A percentile compares a stretch with the other conserved stretches of the same genome.
These are phyloP conservation scores for Cruciata laevipes DNA, from an alignment of 257 asterid genomes.

Conservation along the genomic window DNA sequence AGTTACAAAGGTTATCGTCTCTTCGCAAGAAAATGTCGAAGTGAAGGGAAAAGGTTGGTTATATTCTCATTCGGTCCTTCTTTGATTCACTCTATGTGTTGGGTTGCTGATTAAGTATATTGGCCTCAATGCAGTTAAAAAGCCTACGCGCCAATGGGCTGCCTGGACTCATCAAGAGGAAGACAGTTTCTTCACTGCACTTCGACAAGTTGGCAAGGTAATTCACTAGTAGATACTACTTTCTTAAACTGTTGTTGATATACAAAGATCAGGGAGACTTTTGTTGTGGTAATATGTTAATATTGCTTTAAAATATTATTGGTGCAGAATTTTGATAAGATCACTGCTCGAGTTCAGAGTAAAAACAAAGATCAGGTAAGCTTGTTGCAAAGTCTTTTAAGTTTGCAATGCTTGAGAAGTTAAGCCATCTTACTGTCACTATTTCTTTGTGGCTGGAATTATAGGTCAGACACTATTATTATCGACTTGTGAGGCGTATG, in stretches of 20 bases:
- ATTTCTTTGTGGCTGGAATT: conserved; percentile 15
- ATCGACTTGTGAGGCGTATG: conserved; percentile 97
- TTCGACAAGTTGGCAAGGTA: conserved; percentile 99
- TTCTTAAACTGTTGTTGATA: conserved; percentile 14
- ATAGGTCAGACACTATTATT: conserved; percentile 93
- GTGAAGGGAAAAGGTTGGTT: conserved; percentile 48
- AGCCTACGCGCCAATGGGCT: conserved; percentile 96
- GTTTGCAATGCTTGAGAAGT: neutral
- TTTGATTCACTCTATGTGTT: neutral
- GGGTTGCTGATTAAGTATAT: neutral
- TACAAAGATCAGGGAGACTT: neutral
- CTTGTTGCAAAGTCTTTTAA: neutral
- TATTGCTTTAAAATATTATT: conserved; percentile 15
- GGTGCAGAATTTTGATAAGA: conserved; percentile 85
- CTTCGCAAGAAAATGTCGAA: conserved; percentile 39
- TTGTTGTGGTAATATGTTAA: conserved; percentile 9
- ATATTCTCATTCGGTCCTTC: conserved; percentile 10
- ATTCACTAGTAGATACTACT: conserved; percentile 14
- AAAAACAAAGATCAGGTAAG: conserved; percentile 96
- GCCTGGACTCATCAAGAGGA: conserved; percentile 99
- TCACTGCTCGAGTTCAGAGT: conserved; percentile 90
- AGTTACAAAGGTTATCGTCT: conserved; percentile 39
- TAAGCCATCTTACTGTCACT: conserved; percentile 14
- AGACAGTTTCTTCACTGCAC: conserved; percentile 85
- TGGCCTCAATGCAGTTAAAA: conserved; percentile 44